A percentile compares a stretch with the other conserved stretches of the same genome.
Evolutionary conservation across 345 rosid species (phyloP).

Genomic region (Garcia nutans): DNA sequence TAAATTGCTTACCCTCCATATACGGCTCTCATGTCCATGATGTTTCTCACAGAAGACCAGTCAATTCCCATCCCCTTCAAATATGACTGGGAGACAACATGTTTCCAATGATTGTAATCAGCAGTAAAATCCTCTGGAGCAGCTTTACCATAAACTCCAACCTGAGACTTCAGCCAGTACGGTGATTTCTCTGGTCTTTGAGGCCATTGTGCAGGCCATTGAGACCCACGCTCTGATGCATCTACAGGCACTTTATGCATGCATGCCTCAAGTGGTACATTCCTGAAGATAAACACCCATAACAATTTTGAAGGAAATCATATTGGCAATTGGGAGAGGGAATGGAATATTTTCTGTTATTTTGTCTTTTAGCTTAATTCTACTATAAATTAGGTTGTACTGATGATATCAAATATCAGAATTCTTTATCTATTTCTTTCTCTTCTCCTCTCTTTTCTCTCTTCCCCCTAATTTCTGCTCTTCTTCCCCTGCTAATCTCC

Average conservation of each 20-base stretch:
- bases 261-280: constrained; percentile 83
- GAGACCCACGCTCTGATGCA: constrained; percentile 68
- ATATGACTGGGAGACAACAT: constrained; percentile 80
- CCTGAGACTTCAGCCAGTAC: constrained; percentile 73
- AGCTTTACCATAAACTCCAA: constrained; percentile 89
- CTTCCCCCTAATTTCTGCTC: too few relatives aligned
- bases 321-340: too few relatives aligned
- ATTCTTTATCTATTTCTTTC: too few relatives aligned
- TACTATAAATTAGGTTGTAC: too few relatives aligned
- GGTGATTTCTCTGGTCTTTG: constrained; percentile 79
- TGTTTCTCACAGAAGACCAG: constrained; percentile 75
- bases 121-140: constrained; percentile 83
- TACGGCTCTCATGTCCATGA: constrained; percentile 93
- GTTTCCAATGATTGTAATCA: constrained; percentile 85
- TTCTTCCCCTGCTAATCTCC: too few relatives aligned
- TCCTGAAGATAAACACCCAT: constrained; percentile 45
- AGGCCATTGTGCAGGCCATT: constrained; percentile 96
- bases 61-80: constrained; percentile 77
- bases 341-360: too few relatives aligned
- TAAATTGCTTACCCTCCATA: constrained; percentile 73
- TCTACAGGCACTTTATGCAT: constrained; percentile 80
- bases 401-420: too few relatives aligned
- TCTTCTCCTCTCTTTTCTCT: too few relatives aligned
- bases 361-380: too few relatives aligned
- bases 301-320: background rate